A percentile compares a stretch with the other conserved stretches of the same genome.
These are phyloP conservation scores for Ceratocystis colombiana DNA, from an alignment of 2,329 filamentous ascomycete genomes.

Conservation along the genomic window DNA sequence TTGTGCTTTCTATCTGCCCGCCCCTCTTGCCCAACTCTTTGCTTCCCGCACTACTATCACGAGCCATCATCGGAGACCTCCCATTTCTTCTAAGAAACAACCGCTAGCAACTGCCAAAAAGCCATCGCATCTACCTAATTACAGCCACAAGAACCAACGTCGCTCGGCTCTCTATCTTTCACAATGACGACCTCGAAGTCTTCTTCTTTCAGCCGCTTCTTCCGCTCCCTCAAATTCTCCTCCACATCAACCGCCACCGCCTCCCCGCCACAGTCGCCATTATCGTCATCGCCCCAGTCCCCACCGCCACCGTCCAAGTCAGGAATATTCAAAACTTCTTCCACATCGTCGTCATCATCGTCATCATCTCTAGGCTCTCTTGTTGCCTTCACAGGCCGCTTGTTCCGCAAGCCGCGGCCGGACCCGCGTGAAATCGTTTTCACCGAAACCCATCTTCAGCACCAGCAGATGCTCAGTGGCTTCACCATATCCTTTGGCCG, in stretches of 20 bases:
- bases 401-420: conserved; percentile 20
- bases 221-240: conserved; percentile 18
- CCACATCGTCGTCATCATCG: conserved; percentile 13
- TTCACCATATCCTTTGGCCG: conserved; percentile 41
- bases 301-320: conserved; percentile 7
- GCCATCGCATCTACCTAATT: not conserved
- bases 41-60: no score
- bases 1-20: no score
- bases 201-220: conserved; percentile 20
- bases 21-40: no score
- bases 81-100: not conserved
- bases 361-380: conserved; percentile 18
- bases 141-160: not conserved
- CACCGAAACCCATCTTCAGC: conserved; percentile 38
- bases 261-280: not conserved
- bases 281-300: not conserved
- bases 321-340: conserved; percentile 12
- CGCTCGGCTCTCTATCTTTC: not conserved
- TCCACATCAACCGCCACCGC: conserved; percentile 19
- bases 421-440: conserved; percentile 40
- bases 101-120: not conserved
- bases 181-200: conserved; percentile 19
- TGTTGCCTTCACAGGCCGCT: conserved; percentile 15
- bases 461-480: conserved; percentile 40
- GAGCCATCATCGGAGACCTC: not conserved